Evolutionary conservation across 768 basidiomycete species (phyloP), one percentile per base, ranked within the genome.

Genomic region (Rickenella mellea): DNA sequence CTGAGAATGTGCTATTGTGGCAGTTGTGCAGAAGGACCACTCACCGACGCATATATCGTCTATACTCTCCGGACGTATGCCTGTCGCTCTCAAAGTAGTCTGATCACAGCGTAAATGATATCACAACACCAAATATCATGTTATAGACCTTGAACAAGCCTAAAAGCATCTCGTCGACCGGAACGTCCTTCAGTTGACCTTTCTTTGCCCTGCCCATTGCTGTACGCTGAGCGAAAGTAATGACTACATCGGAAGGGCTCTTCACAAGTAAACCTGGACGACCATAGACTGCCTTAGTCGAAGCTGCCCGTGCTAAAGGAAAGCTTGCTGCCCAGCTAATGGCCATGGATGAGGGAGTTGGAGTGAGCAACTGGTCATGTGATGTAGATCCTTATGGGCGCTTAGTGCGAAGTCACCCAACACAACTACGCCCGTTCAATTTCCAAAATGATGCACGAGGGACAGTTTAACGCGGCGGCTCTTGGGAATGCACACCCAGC

Each of bases 151-250:
- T 83, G 67, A 96, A 81, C 29, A 96, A 68, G 20, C 82, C 80
- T 45, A 74, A 70, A 48, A 97, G 70, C 43, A 98, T 69, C 55
- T 93, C 89, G 51, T 96, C 94, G 11, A 92, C 85, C 3, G 82
- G 76, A 1, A 74, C 68, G 54, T 96, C 89, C 58, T 91, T 94
- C 55, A 93, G 71, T 44, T 91, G 91, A 19, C 94, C 94, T 60
- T 94, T 97, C 71, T 78, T 88, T 27, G 84, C 82, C 54, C 69
- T 78, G 20, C 89, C 87, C 48, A 90, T 71, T n/a, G 89, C 78
- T n/a, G 88, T 92, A 39, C 92, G 78, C 57, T 83, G 83, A 10
- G 87, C 89, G 51, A 86, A 87, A 2, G 86, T 88, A 45, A 96
- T 80, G 47, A 94, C 91, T 12, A 93, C 85, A 60, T 94, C 91